Conservation (phyloP, 768 basidiomycete genomes). For the Lactarius hatsudake region DNA sequence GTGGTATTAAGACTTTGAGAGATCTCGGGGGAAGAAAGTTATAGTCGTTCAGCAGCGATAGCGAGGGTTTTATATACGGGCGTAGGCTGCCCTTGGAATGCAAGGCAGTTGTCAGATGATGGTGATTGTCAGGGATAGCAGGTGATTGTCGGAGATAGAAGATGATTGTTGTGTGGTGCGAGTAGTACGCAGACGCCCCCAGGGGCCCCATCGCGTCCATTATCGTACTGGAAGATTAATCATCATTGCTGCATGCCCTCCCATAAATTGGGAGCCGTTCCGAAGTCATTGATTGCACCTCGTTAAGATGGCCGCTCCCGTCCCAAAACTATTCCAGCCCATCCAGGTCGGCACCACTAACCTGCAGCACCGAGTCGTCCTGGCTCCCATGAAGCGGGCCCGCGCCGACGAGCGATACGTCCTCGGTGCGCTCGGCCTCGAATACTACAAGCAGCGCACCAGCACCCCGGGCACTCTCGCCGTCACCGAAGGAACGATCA, state of each 20-base stretch:
- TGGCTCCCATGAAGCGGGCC: conserved; percentile 52
- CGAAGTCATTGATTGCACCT: neutral
- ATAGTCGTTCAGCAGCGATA: too few relatives aligned
- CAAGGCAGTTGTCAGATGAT: too few relatives aligned
- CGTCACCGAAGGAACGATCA: conserved; percentile 57
- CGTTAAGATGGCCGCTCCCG: neutral
- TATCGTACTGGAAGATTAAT: neutral
- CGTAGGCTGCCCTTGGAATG: too few relatives aligned
- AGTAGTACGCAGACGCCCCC: too few relatives aligned
- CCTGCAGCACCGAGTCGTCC: conserved; percentile 50
- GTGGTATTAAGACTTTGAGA: too few relatives aligned
- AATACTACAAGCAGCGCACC: conserved; percentile 51
- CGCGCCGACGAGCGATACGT: conserved; percentile 39
- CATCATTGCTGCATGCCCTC: neutral
- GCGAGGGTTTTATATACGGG: too few relatives aligned
- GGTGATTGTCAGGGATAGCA: too few relatives aligned
- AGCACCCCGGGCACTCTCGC: conserved; percentile 50
- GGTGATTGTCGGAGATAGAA: too few relatives aligned
- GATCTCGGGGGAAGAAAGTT: too few relatives aligned
- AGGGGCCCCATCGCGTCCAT: too few relatives aligned
- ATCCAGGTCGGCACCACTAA: conserved; percentile 41
- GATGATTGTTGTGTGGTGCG: too few relatives aligned
- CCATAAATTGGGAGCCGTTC: neutral
- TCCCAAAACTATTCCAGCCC: conserved; percentile 43
- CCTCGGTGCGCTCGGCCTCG: conserved; percentile 36